A percentile compares a stretch with the other conserved stretches of the same genome.
These are phyloP conservation scores for Combretum micranthum DNA, from an alignment of 345 rosid genomes.

Conservation along the genomic window DNA sequence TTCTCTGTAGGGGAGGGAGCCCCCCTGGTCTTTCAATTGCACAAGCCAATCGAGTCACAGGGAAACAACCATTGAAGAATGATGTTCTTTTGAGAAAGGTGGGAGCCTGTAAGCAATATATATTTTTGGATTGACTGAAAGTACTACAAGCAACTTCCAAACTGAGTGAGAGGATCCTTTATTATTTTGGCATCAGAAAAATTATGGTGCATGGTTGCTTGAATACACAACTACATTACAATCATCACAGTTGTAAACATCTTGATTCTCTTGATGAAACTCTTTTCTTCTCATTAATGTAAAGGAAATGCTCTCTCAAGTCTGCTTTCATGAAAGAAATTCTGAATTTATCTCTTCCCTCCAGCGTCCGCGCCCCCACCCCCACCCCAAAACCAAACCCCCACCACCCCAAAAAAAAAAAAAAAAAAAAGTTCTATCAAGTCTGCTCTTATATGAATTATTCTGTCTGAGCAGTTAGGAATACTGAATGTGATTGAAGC, in stretches of 20 bases:
- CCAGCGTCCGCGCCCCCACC: too few relatives aligned
- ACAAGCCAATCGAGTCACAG: constrained; percentile 65
- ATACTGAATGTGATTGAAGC: constrained; percentile 79
- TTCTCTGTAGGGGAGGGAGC: constrained; percentile 61
- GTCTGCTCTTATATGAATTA: neutral
- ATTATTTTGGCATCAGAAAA: too few relatives aligned
- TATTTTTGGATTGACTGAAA: too few relatives aligned
- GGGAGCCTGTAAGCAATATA: too few relatives aligned
- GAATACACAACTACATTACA: too few relatives aligned
- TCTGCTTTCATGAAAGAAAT: neutral
- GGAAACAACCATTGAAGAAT: constrained; percentile 61
- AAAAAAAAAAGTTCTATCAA: neutral
- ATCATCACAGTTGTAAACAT: too few relatives aligned
- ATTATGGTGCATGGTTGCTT: too few relatives aligned
- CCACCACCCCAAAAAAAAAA: too few relatives aligned
- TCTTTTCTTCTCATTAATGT: neutral
- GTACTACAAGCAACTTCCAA: too few relatives aligned
- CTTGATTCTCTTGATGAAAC: neutral
- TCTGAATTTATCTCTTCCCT: too few relatives aligned
- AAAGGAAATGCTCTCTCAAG: neutral
- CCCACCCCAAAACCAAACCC: too few relatives aligned
- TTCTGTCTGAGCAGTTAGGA: constrained; percentile 53
- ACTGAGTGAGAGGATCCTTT: too few relatives aligned
- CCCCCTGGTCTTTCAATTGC: constrained; percentile 81
- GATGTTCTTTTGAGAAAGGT: constrained; percentile 86